A percentile compares a stretch with the other conserved stretches of the same genome.
Evolutionary conservation across 768 basidiomycete genomes (phyloP).

Genomic region (Boletales sp.): DNA sequence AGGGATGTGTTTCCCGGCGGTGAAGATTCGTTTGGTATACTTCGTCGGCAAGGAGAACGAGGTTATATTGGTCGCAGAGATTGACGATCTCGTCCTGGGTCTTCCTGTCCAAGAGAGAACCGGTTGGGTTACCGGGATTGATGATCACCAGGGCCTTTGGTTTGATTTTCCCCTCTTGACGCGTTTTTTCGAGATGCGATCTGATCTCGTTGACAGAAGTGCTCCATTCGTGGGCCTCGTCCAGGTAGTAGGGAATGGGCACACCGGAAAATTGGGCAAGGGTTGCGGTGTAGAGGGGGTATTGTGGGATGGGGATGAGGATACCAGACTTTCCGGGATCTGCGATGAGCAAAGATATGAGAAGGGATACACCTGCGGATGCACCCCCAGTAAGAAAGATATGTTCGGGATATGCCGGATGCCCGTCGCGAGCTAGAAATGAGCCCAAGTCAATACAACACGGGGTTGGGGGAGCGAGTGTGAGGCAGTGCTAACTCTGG

Average conservation of each 20-base stretch:
- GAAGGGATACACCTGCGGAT: constrained; percentile 87
- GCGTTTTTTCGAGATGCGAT: constrained; percentile 61
- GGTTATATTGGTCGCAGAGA: constrained; percentile 77
- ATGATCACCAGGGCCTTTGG: constrained; percentile 92
- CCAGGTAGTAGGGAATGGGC: constrained; percentile 84
- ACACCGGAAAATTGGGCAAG: constrained; percentile 82
- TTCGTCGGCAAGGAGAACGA: constrained; percentile 94
- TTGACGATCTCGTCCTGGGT: constrained; percentile 77
- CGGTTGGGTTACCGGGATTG: constrained; percentile 98
- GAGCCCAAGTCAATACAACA: constrained; percentile 5
- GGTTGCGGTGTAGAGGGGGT: constrained; percentile 95
- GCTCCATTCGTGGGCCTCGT: constrained; percentile 80
- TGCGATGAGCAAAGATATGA: constrained; percentile 77
- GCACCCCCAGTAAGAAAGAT: constrained; percentile 97
- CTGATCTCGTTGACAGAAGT: constrained; percentile 70
- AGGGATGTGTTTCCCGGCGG: constrained; percentile 59
- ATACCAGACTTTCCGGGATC: constrained; percentile 61
- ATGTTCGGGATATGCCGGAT: constrained; percentile 72
- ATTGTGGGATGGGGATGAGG: constrained; percentile 97
- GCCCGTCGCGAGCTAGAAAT: constrained; percentile 79
- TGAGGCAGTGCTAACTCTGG: constrained; percentile 47
- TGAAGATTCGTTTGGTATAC: constrained; percentile 98
- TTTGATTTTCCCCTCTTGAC: constrained; percentile 48
- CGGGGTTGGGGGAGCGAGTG: neutral
- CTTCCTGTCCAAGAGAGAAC: constrained; percentile 67